Evolutionary conservation across 1,284 basidiomycete species (phyloP).

Genomic region (Puccinia novopanici): DNA sequence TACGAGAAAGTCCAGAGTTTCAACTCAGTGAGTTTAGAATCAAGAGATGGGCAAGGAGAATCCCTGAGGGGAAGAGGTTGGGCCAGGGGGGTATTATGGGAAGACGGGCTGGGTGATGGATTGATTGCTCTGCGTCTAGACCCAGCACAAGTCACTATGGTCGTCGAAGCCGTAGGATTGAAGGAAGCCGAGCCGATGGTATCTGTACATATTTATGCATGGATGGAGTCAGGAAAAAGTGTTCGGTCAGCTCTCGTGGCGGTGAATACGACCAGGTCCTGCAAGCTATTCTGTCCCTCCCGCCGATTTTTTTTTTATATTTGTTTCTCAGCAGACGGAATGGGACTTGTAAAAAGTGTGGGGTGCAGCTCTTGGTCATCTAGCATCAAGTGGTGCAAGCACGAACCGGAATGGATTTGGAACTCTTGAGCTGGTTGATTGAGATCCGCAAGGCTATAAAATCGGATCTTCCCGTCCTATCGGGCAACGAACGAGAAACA

Average conservation of each 20-base stretch:
- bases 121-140: constrained; percentile 13
- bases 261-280: not conserved
- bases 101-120: not conserved
- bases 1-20: constrained; percentile 35
- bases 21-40: constrained; percentile 27
- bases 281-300: not conserved
- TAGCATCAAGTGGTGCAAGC: not conserved
- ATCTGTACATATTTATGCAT: constrained; percentile 24
- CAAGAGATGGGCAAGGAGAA: not conserved
- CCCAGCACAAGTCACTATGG: constrained; percentile 39
- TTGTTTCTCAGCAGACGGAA: too few species aligned
- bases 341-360: too few species aligned
- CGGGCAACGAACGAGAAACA: not conserved
- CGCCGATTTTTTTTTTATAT: too few species aligned
- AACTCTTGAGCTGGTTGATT: constrained; percentile 26
- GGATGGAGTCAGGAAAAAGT: not conserved
- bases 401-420: constrained; percentile 37
- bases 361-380: not conserved
- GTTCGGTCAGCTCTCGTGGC: not conserved
- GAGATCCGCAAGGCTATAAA: constrained; percentile 33
- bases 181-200: constrained; percentile 37
- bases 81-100: not conserved
- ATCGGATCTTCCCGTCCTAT: constrained; percentile 47
- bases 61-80: not conserved
- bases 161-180: constrained; percentile 24